These are phyloP conservation scores for Astrocystis sublimbata DNA, from an alignment of 495 filamentous ascomycete species.

Conservation along the genomic window DNA sequence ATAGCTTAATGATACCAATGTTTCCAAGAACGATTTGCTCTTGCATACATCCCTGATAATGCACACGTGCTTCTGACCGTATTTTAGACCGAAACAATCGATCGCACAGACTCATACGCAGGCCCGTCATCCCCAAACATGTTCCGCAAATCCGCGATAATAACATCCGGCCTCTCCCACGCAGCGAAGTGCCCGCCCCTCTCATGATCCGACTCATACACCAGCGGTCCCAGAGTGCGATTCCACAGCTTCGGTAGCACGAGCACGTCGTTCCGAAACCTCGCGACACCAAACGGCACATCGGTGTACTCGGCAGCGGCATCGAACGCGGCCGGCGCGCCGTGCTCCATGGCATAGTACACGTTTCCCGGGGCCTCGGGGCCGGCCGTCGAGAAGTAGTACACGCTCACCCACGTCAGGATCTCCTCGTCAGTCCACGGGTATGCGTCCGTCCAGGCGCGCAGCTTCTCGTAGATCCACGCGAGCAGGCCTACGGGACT, in stretches of 20 bases:
- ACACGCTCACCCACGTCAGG: constrained; percentile 61
- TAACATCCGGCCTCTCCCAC: constrained; percentile 52
- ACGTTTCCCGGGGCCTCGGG: constrained; percentile 40
- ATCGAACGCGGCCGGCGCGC: neutral
- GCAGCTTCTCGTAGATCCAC: constrained; percentile 67
- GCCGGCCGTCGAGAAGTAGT: constrained; percentile 54
- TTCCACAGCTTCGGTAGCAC: constrained; percentile 52
- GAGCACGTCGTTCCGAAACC: constrained; percentile 52
- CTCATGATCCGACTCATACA: constrained; percentile 50
- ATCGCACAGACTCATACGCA: neutral
- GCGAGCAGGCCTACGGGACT: constrained; percentile 59
- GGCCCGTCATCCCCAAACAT: constrained; percentile 46
- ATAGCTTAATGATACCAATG: neutral
- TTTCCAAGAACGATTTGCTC: neutral
- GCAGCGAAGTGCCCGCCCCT: constrained; percentile 64
- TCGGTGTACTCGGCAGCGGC: neutral
- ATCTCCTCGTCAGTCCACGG: constrained; percentile 65
- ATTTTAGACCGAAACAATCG: neutral
- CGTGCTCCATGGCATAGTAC: constrained; percentile 5
- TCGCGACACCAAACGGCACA: constrained; percentile 53
- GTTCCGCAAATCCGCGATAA: constrained; percentile 51
- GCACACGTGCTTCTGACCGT: neutral
- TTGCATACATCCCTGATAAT: neutral
- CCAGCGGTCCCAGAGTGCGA: constrained; percentile 51
- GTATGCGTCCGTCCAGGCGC: constrained; percentile 62